Percentiles rank a stretch among this genome's conserved stretches.
Evolutionary conservation across 768 basidiomycete genomes (phyloP).

Genomic region (Tylopilus balloui): DNA sequence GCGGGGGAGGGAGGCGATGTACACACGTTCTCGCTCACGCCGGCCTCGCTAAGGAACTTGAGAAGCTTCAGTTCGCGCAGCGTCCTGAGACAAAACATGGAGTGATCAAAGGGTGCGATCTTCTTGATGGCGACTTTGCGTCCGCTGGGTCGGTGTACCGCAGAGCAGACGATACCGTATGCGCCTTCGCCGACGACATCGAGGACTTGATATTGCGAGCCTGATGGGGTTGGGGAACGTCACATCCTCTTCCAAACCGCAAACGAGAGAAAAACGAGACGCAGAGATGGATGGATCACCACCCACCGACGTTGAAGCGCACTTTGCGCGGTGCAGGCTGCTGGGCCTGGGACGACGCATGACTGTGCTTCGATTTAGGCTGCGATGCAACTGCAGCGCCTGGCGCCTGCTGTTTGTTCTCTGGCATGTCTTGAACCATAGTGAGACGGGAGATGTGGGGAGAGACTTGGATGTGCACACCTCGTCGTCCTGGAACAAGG

Average conservation of each 20-base stretch:
- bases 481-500: slow-evolving; percentile 18
- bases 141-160: slow-evolving; percentile 78
- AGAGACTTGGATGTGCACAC: too few relatives aligned
- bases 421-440: slow-evolving; percentile 23
- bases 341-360: slow-evolving; percentile 40
- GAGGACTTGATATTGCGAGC: slow-evolving; percentile 78
- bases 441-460: background rate
- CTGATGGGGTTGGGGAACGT: slow-evolving; percentile 30
- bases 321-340: slow-evolving; percentile 72
- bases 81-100: slow-evolving; percentile 92
- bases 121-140: slow-evolving; percentile 97
- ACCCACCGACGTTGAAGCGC: slow-evolving; percentile 78
- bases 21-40: slow-evolving; percentile 81
- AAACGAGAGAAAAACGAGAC: background rate
- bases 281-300: background rate
- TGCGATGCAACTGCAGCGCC: slow-evolving; percentile 18
- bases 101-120: slow-evolving; percentile 92
- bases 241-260: background rate
- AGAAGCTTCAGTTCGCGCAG: slow-evolving; percentile 79
- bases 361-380: slow-evolving; percentile 43
- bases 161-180: slow-evolving; percentile 94
- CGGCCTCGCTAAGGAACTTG: slow-evolving; percentile 82
- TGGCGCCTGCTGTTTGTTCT: slow-evolving; percentile 16
- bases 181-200: slow-evolving; percentile 90
- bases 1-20: background rate